Base-by-base conservation (phyloP, 116 monocot genomes). In the Zostera marina region DNA sequence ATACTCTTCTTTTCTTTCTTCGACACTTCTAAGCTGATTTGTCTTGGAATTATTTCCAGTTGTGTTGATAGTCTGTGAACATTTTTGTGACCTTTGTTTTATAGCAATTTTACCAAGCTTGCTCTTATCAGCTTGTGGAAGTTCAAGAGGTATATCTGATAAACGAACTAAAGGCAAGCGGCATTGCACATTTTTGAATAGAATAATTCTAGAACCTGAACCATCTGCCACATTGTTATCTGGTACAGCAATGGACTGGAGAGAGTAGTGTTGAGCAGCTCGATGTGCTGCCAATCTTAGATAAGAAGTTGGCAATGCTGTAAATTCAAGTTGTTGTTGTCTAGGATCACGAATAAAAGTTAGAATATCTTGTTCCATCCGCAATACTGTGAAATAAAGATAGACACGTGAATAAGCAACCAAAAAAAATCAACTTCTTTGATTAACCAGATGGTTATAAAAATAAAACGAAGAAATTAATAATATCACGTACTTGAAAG, bases 1-100 rank as follows among this genome's bases (percentile, higher is more conserved):
- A 71, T 88, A 93, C 43, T 93, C 93, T 63, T 93, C 84, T 75
- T 93, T 93, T 65, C 93, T 78, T 77, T 88, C 88, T 66, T 93
- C 93, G 11, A 93, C 93, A 65, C 75, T 93, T 68, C 79, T 93
- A 55, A 48, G 74, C 25, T 64, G 58, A 63, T 79, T 84, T 9
- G 32, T 40, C 58, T 59, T 84, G 23, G 84, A 79, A 42, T 74
- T 75, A 60, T 63, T 59, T 8, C 42, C 12, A 59, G 22, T 53
- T 19, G 44, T 51, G 45, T 41, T 41, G 12, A 22, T 47, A 66
- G 22, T 41, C 40, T 84, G 75, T 45, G 63, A 52, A 14, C 58
- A 55, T 55, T 67, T 87, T 22, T 72, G 77, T 52, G 87, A 81
- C 62, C 93, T 79, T 60, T 79, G 88, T 51, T 93, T 93, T 47